These are phyloP conservation scores for Hypoxylon sp. DNA, from an alignment of 2,329 filamentous ascomycete genomes.

Conservation along the genomic window DNA sequence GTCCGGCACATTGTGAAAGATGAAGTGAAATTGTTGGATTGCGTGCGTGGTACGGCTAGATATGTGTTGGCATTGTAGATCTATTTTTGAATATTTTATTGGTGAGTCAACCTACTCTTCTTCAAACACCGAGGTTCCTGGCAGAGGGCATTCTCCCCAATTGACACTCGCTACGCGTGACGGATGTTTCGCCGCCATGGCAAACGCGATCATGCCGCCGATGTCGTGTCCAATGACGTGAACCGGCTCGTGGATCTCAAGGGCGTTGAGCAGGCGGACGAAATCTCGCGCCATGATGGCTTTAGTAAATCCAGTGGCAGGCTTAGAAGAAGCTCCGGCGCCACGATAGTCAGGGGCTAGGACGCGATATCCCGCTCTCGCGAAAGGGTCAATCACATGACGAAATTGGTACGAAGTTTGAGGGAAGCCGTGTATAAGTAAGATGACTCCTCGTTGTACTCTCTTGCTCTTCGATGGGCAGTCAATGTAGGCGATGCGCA, in stretches of 20 bases:
- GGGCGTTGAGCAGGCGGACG: conserved; percentile 51
- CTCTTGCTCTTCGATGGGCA: conserved; percentile 25
- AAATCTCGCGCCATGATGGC: conserved; percentile 59
- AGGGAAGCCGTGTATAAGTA: conserved; percentile 65
- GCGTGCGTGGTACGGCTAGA: conserved; percentile 42
- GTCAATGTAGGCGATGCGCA: conserved; percentile 42
- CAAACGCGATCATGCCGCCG: conserved; percentile 63
- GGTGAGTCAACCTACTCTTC: conserved; percentile 24
- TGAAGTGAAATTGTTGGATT: conserved; percentile 56
- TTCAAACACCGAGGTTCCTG: conserved; percentile 54
- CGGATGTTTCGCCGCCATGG: conserved; percentile 58
- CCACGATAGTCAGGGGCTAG: conserved; percentile 60
- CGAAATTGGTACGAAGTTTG: conserved; percentile 63
- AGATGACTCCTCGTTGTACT: conserved; percentile 55
- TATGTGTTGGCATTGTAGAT: background rate
- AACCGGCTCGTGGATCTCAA: conserved; percentile 57
- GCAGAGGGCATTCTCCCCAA: conserved; percentile 62
- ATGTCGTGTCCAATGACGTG: conserved; percentile 65
- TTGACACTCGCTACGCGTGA: conserved; percentile 55
- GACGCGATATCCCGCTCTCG: conserved; percentile 58
- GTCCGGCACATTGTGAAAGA: conserved; percentile 59
- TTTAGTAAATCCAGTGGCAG: conserved; percentile 58
- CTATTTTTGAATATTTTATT: background rate
- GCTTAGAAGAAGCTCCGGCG: conserved; percentile 57
- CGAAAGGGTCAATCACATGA: conserved; percentile 56